phyloP scores from a whole-genome alignment of 2,329 filamentous ascomycete species.

The Cercospora zeina region DNA sequence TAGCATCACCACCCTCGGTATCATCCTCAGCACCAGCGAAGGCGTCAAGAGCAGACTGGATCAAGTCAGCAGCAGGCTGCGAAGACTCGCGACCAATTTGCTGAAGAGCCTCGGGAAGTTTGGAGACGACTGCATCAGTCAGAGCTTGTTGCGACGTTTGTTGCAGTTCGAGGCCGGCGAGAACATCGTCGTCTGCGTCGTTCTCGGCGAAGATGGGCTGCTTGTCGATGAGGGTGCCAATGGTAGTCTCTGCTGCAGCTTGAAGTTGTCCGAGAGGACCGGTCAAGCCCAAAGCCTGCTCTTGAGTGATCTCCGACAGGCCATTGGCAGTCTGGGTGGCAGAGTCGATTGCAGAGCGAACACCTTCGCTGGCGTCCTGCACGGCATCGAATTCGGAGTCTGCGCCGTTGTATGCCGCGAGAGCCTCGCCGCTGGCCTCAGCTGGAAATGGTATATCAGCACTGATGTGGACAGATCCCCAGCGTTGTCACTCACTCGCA shows the following conservation, averaged over 20 bases:
- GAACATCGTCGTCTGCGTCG: not conserved
- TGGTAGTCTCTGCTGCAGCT: not conserved
- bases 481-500: not conserved
- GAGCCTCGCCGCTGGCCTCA: not conserved
- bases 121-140: not conserved
- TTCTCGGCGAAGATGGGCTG: not conserved
- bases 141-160: not conserved
- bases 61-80: not conserved
- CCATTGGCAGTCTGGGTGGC: not conserved
- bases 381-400: not conserved
- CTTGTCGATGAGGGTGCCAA: not conserved
- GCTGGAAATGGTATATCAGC: not conserved
- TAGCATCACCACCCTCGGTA: not conserved
- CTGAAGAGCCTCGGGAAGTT: not conserved
- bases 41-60: not conserved
- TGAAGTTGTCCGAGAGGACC: not conserved
- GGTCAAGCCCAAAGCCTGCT: not conserved
- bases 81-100: not conserved
- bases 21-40: not conserved
- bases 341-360: not conserved
- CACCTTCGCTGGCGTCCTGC: not conserved
- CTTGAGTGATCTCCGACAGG: not conserved
- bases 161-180: not conserved
- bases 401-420: not conserved
- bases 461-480: not conserved